These are phyloP conservation scores for Fusarium brevicatenulatum DNA, from an alignment of 2,329 filamentous ascomycete species.

Conservation along the genomic window DNA sequence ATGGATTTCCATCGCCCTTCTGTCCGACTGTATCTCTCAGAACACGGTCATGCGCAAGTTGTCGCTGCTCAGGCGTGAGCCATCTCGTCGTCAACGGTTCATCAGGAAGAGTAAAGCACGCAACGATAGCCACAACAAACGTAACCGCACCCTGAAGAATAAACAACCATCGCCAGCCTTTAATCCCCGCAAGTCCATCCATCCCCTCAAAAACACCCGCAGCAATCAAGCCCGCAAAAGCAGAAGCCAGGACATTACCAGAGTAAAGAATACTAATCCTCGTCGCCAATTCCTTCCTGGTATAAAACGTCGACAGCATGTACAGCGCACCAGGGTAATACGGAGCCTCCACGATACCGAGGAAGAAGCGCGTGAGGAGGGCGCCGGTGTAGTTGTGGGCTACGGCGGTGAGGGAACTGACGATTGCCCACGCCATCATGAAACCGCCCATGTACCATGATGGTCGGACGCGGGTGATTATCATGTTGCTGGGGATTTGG, in stretches of 20 bases:
- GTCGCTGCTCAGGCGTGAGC: slow-evolving; percentile 52
- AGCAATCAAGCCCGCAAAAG: slow-evolving; percentile 58
- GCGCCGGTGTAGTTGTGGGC: slow-evolving; percentile 55
- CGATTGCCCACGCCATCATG: slow-evolving; percentile 52
- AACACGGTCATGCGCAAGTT: slow-evolving; percentile 56
- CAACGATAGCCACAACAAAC: slow-evolving; percentile 45
- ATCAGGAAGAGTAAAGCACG: slow-evolving; percentile 51
- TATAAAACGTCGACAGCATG: slow-evolving; percentile 65
- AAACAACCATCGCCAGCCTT: slow-evolving; percentile 50
- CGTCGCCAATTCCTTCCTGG: slow-evolving; percentile 57
- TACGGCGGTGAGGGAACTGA: slow-evolving; percentile 54
- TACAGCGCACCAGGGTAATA: slow-evolving; percentile 51
- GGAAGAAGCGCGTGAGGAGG: slow-evolving; percentile 54
- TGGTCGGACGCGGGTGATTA: slow-evolving; percentile 55
- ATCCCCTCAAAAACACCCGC: slow-evolving; percentile 53
- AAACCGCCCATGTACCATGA: slow-evolving; percentile 56
- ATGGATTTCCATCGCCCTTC: slow-evolving; percentile 30
- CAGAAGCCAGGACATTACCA: slow-evolving; percentile 50
- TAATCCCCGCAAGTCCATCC: slow-evolving; percentile 40
- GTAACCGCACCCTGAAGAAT: slow-evolving; percentile 45
- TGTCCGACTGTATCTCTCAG: slow-evolving; percentile 30
- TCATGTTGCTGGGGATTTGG: slow-evolving; percentile 54
- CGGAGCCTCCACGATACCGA: slow-evolving; percentile 54
- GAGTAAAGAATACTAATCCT: slow-evolving; percentile 59
- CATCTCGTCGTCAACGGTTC: slow-evolving; percentile 52